Evolutionary conservation across 108 stramenopile genomes (phyloP).

Genomic region (Aurantiochytrium sp.): DNA sequence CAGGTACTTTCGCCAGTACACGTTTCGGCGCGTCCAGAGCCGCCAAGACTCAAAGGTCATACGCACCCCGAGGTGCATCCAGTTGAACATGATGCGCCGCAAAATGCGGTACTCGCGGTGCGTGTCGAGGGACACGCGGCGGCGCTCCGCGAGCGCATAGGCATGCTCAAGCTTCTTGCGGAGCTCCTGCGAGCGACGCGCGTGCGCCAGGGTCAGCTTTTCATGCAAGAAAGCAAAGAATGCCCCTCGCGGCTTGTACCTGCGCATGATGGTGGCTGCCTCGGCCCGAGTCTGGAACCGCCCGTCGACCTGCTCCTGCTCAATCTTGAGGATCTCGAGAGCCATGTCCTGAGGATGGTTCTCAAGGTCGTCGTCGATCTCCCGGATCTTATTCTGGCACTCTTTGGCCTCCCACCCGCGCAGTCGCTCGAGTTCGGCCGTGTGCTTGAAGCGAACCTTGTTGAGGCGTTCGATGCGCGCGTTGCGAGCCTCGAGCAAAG

Average conservation of each 20-base stretch:
- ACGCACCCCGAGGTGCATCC: background rate
- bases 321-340: background rate
- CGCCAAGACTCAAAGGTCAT: constrained; percentile 11
- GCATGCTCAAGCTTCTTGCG: background rate
- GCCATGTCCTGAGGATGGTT: background rate
- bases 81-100: constrained; percentile 22
- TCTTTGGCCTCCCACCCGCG: constrained; percentile 20
- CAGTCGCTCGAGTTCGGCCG: background rate
- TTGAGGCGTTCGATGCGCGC: background rate
- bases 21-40: background rate
- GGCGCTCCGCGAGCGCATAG: background rate
- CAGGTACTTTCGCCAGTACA: background rate
- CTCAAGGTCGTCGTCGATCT: constrained; percentile 2
- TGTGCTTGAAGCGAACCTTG: background rate
- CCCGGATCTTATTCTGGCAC: background rate
- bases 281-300: background rate
- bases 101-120: background rate
- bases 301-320: background rate
- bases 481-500: background rate
- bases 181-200: background rate
- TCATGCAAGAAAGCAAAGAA: background rate
- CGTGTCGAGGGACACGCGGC: background rate
- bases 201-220: background rate
- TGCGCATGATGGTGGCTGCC: background rate
- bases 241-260: background rate